phyloP scores from a whole-genome alignment of 371 early-diverging fungal species.

The Apophysomyces trapeziformis region DNA sequence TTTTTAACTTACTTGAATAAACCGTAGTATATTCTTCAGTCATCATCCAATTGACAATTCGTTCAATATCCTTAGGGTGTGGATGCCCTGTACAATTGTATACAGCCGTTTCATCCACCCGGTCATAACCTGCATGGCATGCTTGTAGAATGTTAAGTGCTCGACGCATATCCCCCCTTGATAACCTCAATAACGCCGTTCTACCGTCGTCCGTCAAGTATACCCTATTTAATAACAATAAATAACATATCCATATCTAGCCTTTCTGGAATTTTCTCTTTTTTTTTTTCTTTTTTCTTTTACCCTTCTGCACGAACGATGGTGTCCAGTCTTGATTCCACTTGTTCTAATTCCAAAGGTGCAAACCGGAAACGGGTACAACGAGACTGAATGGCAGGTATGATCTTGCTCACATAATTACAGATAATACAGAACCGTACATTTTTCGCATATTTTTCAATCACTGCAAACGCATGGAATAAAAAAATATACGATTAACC shows the following conservation, averaged over 20 bases:
- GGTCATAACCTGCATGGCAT: conserved; percentile 84
- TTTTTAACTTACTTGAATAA: conserved; percentile 62
- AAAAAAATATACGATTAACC: neutral
- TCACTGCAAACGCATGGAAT: conserved; percentile 60
- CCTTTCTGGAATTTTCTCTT: too few species aligned
- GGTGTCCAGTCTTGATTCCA: conserved; percentile 72
- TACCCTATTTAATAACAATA: conserved; percentile 49
- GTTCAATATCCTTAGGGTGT: conserved; percentile 83
- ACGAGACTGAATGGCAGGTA: conserved; percentile 97
- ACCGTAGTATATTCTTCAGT: conserved; percentile 82
- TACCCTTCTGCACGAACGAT: conserved; percentile 80
- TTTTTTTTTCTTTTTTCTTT: neutral
- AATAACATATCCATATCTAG: too few species aligned
- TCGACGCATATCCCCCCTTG: conserved; percentile 97
- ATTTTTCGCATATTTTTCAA: conserved; percentile 97
- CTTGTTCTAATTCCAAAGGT: conserved; percentile 82
- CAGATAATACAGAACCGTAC: conserved; percentile 99
- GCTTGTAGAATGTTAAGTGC: conserved; percentile 94
- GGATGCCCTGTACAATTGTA: conserved; percentile 95
- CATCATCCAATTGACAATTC: conserved; percentile 80
- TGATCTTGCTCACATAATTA: conserved; percentile 98
- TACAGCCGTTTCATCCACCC: conserved; percentile 76
- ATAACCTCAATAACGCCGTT: conserved; percentile 77
- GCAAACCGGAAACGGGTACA: conserved; percentile 98
- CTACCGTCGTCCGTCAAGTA: conserved; percentile 84